Conservation (phyloP, 495 filamentous ascomycete genomes). For the Margaritispora aquatica region DNA sequence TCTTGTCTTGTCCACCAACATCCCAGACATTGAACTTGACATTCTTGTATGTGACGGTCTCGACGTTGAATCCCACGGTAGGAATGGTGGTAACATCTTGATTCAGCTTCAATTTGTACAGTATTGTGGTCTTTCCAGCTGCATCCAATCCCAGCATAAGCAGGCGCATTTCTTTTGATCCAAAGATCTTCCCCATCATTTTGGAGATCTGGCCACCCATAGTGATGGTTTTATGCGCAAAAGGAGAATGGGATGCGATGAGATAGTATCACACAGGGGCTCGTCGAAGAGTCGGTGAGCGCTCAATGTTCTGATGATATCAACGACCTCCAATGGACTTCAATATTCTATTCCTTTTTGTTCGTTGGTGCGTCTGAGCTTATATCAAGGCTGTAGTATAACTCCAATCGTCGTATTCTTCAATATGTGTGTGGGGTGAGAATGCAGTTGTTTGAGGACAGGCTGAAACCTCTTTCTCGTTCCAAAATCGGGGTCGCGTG, state of each 20-base stretch:
- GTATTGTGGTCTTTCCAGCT: conserved; percentile 97
- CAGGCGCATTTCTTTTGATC: conserved; percentile 96
- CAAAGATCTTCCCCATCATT: conserved; percentile 96
- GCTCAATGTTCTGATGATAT: background rate
- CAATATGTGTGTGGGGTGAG: background rate
- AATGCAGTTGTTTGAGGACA: background rate
- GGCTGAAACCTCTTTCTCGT: background rate
- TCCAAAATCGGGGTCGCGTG: background rate
- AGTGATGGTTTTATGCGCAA: conserved; percentile 17
- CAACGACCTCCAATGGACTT: background rate
- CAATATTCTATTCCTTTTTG: background rate
- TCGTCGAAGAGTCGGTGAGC: background rate
- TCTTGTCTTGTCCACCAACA: conserved; percentile 99
- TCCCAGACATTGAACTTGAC: conserved; percentile 99
- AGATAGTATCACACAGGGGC: background rate
- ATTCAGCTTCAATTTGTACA: conserved; percentile 99
- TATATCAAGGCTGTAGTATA: background rate
- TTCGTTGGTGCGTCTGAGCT: background rate
- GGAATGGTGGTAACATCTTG: conserved; percentile 99
- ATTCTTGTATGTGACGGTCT: conserved; percentile 98
- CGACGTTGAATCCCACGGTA: conserved; percentile 98
- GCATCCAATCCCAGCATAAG: conserved; percentile 97
- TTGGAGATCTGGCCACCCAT: conserved; percentile 84
- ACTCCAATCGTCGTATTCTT: background rate
- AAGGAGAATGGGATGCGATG: background rate